A percentile compares a stretch with the other conserved stretches of the same genome.
Conservation (phyloP, 2,329 filamentous ascomycete species). For the Aquanectria penicillioides region DNA sequence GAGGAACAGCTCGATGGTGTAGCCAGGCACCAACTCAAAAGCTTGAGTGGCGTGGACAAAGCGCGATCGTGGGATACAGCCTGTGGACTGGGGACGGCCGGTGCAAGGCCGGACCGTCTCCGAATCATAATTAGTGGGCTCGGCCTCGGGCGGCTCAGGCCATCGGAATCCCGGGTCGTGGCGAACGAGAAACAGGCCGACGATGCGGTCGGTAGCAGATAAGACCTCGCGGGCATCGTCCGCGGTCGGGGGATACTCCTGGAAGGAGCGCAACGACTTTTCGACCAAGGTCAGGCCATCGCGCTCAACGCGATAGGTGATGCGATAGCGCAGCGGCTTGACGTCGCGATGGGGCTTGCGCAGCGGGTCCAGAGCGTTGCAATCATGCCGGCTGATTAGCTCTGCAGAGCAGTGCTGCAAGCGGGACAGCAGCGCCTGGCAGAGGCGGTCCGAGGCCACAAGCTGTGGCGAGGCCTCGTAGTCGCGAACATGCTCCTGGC, state of each 20-base stretch:
- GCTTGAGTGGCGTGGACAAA: slow-evolving; percentile 51
- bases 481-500: slow-evolving; percentile 55
- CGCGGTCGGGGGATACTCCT: slow-evolving; percentile 56
- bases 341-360: slow-evolving; percentile 45
- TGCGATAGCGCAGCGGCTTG: slow-evolving; percentile 60
- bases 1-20: slow-evolving; percentile 57
- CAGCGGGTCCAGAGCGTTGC: slow-evolving; percentile 55
- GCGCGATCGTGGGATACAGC: slow-evolving; percentile 55
- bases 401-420: slow-evolving; percentile 63
- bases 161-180: slow-evolving; percentile 62
- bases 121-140: slow-evolving; percentile 48
- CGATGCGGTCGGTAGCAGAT: slow-evolving; percentile 59
- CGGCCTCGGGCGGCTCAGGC: slow-evolving; percentile 54
- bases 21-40: slow-evolving; percentile 55
- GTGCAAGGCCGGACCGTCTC: slow-evolving; percentile 53
- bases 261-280: slow-evolving; percentile 60
- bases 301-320: slow-evolving; percentile 57
- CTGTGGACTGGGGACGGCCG: slow-evolving; percentile 55
- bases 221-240: slow-evolving; percentile 58
- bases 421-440: slow-evolving; percentile 59
- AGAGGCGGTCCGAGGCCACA: slow-evolving; percentile 56
- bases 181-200: slow-evolving; percentile 60
- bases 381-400: slow-evolving; percentile 63
- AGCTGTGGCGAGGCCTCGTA: slow-evolving; percentile 59
- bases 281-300: slow-evolving; percentile 55